Conservation (phyloP, 768 basidiomycete species). For the Lactarius indigo region DNA sequence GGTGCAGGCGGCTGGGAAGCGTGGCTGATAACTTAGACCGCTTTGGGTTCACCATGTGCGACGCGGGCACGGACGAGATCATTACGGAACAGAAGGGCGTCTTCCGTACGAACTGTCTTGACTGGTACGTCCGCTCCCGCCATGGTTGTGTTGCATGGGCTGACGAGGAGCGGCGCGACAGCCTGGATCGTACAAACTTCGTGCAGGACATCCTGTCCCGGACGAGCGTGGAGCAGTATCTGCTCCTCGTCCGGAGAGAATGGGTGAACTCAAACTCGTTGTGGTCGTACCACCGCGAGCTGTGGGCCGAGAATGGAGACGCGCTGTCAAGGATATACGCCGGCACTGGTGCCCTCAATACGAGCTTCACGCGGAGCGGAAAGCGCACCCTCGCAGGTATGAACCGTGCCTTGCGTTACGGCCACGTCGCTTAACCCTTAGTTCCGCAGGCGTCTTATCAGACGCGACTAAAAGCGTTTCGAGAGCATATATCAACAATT, state of each 20-base stretch:
- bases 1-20: conserved; percentile 52
- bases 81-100: conserved; percentile 90
- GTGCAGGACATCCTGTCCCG: conserved; percentile 93
- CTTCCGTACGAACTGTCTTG: conserved; percentile 93
- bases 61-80: conserved; percentile 58
- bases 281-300: conserved; percentile 85
- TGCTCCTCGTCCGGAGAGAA: conserved; percentile 71
- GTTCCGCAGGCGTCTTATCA: conserved; percentile 68
- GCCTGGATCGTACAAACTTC: conserved; percentile 96
- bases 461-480: conserved; percentile 97
- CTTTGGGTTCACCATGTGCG: conserved; percentile 84
- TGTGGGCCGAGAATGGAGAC: conserved; percentile 98
- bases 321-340: conserved; percentile 92
- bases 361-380: conserved; percentile 91
- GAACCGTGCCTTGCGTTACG: not conserved
- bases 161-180: conserved; percentile 31
- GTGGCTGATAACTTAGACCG: conserved; percentile 64
- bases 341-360: conserved; percentile 90
- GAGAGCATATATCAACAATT: conserved; percentile 96
- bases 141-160: not conserved
- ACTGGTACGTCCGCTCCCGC: conserved; percentile 55
- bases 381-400: conserved; percentile 87
- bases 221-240: conserved; percentile 75
- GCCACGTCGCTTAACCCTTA: not conserved
- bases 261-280: conserved; percentile 67